Conservation (phyloP, 441 rosid species). For the Mallotus japonicus region DNA sequence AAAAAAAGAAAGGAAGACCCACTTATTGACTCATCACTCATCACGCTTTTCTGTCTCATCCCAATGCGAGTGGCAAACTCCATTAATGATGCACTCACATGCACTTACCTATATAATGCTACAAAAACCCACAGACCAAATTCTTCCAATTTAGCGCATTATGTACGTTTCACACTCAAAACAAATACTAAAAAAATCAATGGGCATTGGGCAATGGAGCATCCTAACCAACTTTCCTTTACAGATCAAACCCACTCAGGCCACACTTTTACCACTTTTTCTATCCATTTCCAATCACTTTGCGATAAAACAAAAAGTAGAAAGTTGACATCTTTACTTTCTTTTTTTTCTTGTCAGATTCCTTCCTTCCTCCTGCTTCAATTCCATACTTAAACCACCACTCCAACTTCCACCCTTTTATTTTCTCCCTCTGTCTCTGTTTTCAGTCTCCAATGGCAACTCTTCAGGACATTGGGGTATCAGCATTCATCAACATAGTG, state of each 20-base stretch:
- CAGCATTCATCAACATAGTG: slow-evolving; percentile 80
- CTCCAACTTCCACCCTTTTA: neutral
- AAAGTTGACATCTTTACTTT: slow-evolving; percentile 4
- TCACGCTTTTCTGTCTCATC: neutral
- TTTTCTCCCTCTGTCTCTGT: slow-evolving; percentile 4
- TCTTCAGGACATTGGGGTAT: slow-evolving; percentile 82
- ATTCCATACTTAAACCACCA: neutral
- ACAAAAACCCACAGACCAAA: too few relatives aligned
- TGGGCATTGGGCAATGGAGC: neutral
- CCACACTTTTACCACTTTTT: neutral
- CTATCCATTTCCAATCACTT: neutral
- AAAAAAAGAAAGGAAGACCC: too few relatives aligned
- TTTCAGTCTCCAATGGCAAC: slow-evolving; percentile 60
- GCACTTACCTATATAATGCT: too few relatives aligned
- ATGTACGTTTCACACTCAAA: too few relatives aligned
- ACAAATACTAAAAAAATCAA: neutral
- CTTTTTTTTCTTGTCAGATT: neutral
- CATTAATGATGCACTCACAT: neutral
- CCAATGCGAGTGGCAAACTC: neutral
- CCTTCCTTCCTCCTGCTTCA: slow-evolving; percentile 18
- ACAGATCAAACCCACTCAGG: slow-evolving; percentile 12
- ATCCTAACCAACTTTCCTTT: neutral
- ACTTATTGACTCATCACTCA: neutral
- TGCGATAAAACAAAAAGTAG: neutral
- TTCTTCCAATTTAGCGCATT: too few relatives aligned